These are phyloP conservation scores for Alternaria novae-zelandiae DNA, from an alignment of 2,329 filamentous ascomycete genomes.

Conservation along the genomic window DNA sequence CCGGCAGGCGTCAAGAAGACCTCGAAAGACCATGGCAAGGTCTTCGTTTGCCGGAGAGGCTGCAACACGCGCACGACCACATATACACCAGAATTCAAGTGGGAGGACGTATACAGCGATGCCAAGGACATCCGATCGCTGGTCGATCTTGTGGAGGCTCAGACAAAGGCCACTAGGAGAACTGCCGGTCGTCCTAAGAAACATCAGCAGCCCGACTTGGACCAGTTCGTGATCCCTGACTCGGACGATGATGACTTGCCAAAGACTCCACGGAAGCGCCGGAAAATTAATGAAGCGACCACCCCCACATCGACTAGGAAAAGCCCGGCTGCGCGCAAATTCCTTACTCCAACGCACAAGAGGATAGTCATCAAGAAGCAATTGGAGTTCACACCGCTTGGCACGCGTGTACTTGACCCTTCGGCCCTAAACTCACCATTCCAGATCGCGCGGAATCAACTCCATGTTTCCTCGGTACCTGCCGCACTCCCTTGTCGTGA, in stretches of 20 bases:
- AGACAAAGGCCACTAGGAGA: slow-evolving; percentile 75
- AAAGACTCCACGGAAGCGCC: slow-evolving; percentile 55
- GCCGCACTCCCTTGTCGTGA: slow-evolving; percentile 89
- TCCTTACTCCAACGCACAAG: slow-evolving; percentile 70
- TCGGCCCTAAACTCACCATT: slow-evolving; percentile 84
- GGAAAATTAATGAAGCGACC: slow-evolving; percentile 54
- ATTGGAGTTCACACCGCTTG: slow-evolving; percentile 94
- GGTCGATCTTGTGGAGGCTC: slow-evolving; percentile 69
- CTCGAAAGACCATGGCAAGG: slow-evolving; percentile 78
- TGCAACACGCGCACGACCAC: slow-evolving; percentile 87
- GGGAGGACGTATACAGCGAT: slow-evolving; percentile 84
- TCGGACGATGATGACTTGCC: slow-evolving; percentile 52
- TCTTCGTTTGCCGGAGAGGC: slow-evolving; percentile 87
- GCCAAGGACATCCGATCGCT: slow-evolving; percentile 70
- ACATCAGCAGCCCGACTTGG: slow-evolving; percentile 44
- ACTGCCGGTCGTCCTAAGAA: slow-evolving; percentile 44
- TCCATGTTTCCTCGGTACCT: slow-evolving; percentile 94
- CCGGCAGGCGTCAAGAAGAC: slow-evolving; percentile 77
- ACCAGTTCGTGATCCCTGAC: slow-evolving; percentile 53
- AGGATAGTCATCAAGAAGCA: slow-evolving; percentile 81
- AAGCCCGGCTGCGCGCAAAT: slow-evolving; percentile 58
- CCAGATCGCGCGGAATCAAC: slow-evolving; percentile 82
- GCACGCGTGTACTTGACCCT: slow-evolving; percentile 81
- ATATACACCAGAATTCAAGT: slow-evolving; percentile 90
- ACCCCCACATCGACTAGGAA: slow-evolving; percentile 56